These are phyloP conservation scores for Pythium graminicola DNA, from an alignment of 352 stramenopile genomes.

Conservation along the genomic window DNA sequence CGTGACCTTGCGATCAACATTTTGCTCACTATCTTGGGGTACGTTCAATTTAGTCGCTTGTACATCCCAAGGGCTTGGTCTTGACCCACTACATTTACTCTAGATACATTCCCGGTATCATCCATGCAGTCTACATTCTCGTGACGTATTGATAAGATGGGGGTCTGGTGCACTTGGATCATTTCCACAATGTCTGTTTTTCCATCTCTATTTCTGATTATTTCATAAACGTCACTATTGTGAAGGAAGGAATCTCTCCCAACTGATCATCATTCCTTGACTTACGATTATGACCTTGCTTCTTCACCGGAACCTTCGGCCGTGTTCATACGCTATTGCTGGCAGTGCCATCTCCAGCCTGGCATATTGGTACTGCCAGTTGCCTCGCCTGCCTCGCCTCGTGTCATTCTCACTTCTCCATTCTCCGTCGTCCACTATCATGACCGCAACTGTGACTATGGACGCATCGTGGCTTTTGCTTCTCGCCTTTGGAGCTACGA, in stretches of 20 bases:
- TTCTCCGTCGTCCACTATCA: not conserved
- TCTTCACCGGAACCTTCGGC: slow-evolving; percentile 1
- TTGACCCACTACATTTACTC: not conserved
- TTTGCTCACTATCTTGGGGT: slow-evolving; percentile 20
- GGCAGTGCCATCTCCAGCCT: no score
- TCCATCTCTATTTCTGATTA: no score
- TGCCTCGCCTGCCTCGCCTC: no score
- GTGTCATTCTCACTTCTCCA: not conserved
- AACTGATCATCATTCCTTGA: not conserved
- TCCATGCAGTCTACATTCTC: slow-evolving; percentile 70
- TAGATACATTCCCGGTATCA: slow-evolving; percentile 68
- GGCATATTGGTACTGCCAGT: no score
- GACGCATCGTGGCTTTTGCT: slow-evolving; percentile 35
- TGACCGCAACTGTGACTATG: slow-evolving; percentile 14
- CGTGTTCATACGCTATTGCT: not conserved
- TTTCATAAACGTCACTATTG: no score
- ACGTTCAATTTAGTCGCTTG: no score
- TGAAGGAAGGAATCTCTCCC: not conserved
- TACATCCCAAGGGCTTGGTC: not conserved
- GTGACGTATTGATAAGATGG: slow-evolving; percentile 42
- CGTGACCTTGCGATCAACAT: slow-evolving; percentile 28
- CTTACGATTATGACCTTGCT: slow-evolving; percentile 3
- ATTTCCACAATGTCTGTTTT: no score
- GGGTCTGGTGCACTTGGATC: no score
- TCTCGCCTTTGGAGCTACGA: slow-evolving; percentile 40